phyloP scores from a whole-genome alignment of 257 asterid species.

The Leonotis leonurus region DNA sequence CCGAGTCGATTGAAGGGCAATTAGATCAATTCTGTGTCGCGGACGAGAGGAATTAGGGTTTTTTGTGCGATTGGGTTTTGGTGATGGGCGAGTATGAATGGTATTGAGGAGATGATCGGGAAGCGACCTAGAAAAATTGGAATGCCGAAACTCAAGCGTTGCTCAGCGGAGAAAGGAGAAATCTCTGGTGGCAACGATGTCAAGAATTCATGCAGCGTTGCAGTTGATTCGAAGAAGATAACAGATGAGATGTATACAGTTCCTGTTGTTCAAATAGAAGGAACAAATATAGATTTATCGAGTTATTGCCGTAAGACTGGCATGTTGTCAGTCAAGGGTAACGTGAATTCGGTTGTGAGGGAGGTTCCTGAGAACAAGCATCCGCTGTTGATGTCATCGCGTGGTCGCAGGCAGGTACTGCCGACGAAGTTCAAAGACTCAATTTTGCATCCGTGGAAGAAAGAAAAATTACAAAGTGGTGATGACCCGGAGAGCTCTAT shows the following conservation, averaged over 20 bases:
- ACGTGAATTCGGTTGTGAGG: constrained; percentile 16
- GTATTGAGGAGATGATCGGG: constrained; percentile 31
- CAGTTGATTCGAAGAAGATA: constrained; percentile 16
- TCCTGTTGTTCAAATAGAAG: constrained; percentile 46
- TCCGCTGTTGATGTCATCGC: constrained; percentile 64
- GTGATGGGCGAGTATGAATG: constrained; percentile 13
- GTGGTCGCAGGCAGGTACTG: constrained; percentile 64
- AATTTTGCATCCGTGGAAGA: constrained; percentile 61
- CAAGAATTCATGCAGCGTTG: constrained; percentile 27
- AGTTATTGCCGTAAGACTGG: constrained; percentile 23
- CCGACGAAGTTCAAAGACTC: constrained; percentile 59
- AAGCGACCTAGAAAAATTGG: constrained; percentile 20
- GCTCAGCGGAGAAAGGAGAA: constrained; percentile 36
- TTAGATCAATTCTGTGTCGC: background rate
- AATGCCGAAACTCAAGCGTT: constrained; percentile 76
- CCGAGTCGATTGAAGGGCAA: constrained; percentile 18
- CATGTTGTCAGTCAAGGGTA: constrained; percentile 19
- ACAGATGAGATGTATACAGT: constrained; percentile 27
- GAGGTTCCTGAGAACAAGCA: constrained; percentile 31
- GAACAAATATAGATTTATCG: constrained; percentile 21
- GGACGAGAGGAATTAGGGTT: constrained; percentile 22
- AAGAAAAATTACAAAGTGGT: constrained; percentile 32
- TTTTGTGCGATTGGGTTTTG: constrained; percentile 4
- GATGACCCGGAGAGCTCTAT: constrained; percentile 18
- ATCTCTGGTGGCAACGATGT: constrained; percentile 19